Conservation (phyloP, 108 stramenopile genomes). For the Nitzschia putrida region DNA sequence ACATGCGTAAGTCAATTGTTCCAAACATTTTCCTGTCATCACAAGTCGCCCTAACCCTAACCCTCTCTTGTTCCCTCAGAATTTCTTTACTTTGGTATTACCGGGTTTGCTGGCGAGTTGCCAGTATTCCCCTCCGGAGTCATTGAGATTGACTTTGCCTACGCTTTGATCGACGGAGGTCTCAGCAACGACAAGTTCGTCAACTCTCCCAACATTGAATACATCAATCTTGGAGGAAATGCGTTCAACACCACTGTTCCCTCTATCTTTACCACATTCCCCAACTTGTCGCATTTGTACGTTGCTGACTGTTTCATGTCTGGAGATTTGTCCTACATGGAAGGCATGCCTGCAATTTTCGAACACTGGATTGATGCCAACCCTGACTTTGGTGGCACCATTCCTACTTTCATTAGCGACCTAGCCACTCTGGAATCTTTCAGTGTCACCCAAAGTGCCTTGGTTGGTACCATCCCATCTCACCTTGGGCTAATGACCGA, state of each 20-base stretch:
- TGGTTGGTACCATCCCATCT: slow-evolving; percentile 41
- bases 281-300: slow-evolving; percentile 36
- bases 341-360: slow-evolving; percentile 28
- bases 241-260: slow-evolving; percentile 44
- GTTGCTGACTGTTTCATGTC: slow-evolving; percentile 33
- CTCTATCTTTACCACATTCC: slow-evolving; percentile 25
- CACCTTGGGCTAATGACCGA: slow-evolving; percentile 35
- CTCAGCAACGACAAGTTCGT: slow-evolving; percentile 24
- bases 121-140: slow-evolving; percentile 26
- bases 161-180: slow-evolving; percentile 28
- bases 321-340: slow-evolving; percentile 38
- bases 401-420: slow-evolving; percentile 23
- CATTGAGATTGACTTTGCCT: slow-evolving; percentile 28
- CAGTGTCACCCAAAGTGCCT: slow-evolving; percentile 25
- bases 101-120: slow-evolving; percentile 31
- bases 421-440: slow-evolving; percentile 24
- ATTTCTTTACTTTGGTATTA: slow-evolving; percentile 18
- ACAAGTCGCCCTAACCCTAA: not conserved
- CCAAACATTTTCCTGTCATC: no score
- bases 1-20: slow-evolving; percentile 34
- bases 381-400: slow-evolving; percentile 33
- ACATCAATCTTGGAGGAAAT: slow-evolving; percentile 35
- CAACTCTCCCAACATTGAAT: slow-evolving; percentile 5
- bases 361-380: slow-evolving; percentile 37
- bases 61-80: not conserved